Percentiles rank a stretch among this genome's conserved stretches.
Evolutionary conservation across 352 stramenopile species (phyloP).

Genomic region (Globisporangium echinulatum): DNA sequence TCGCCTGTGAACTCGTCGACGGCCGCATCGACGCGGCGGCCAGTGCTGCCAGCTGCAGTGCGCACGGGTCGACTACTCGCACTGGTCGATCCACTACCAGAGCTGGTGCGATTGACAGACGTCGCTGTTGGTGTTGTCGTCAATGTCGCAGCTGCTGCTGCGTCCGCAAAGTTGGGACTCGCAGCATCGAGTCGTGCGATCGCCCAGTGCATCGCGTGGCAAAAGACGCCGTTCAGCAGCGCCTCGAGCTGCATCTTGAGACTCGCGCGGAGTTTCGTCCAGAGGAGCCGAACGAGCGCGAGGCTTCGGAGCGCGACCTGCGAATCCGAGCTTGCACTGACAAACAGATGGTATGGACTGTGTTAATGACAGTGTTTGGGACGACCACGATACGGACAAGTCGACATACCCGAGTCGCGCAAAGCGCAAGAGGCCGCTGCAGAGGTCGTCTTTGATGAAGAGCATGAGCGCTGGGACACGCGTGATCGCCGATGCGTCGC

Average conservation of each 20-base stretch:
- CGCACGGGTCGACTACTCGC: not conserved
- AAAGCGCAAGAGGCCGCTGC: slow-evolving; percentile 64
- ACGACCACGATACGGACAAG: not conserved
- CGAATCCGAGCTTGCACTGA: slow-evolving; percentile 40
- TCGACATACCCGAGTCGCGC: slow-evolving; percentile 50
- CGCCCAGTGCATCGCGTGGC: slow-evolving; percentile 63
- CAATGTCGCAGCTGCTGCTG: slow-evolving; percentile 9
- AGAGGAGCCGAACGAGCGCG: slow-evolving; percentile 63
- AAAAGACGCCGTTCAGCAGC: slow-evolving; percentile 66
- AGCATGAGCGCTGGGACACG: slow-evolving; percentile 63
- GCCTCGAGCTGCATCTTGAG: slow-evolving; percentile 82
- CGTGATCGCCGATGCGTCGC: slow-evolving; percentile 40
- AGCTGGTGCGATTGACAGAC: not conserved
- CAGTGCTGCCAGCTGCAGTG: not conserved
- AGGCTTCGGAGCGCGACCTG: slow-evolving; percentile 57
- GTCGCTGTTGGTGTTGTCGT: too few species aligned
- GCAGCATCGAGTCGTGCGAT: slow-evolving; percentile 53
- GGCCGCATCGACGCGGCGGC: slow-evolving; percentile 33
- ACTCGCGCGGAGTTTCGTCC: slow-evolving; percentile 56
- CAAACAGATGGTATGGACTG: not conserved
- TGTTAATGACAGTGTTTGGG: too few species aligned
- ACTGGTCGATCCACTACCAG: not conserved
- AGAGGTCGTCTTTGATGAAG: slow-evolving; percentile 83
- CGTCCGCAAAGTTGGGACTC: slow-evolving; percentile 48
- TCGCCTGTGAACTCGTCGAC: slow-evolving; percentile 62